These are phyloP conservation scores for Neoascochyta sp. DNA, from an alignment of 2,329 filamentous ascomycete genomes.

Conservation along the genomic window DNA sequence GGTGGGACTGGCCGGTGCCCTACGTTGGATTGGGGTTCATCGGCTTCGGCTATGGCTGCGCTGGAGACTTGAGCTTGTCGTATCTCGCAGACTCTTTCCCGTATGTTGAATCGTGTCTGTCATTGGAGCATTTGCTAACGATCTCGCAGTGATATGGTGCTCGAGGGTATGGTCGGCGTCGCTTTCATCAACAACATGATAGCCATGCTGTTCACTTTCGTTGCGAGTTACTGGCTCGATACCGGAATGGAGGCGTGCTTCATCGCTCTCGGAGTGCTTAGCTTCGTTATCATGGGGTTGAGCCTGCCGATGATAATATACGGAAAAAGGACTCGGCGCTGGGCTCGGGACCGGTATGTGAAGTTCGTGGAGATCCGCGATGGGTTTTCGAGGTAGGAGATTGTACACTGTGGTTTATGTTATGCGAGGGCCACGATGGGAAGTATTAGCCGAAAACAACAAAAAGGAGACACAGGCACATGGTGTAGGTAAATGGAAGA, in stretches of 20 bases:
- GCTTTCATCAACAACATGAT: conserved; percentile 18
- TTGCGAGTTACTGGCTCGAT: conserved; percentile 16
- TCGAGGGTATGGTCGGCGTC: conserved; percentile 19
- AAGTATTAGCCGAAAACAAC: too few relatives aligned
- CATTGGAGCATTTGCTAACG: background rate
- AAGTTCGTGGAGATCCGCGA: conserved; percentile 18
- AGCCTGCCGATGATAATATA: conserved; percentile 15
- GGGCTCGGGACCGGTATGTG: conserved; percentile 14
- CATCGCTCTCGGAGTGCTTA: conserved; percentile 16
- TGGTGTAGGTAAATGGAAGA: too few relatives aligned
- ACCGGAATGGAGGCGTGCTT: conserved; percentile 19
- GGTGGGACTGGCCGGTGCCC: conserved; percentile 52
- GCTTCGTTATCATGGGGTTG: conserved; percentile 15
- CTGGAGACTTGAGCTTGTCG: conserved; percentile 47
- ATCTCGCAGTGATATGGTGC: conserved; percentile 14
- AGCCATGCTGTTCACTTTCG: conserved; percentile 16
- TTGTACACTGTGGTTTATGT: too few relatives aligned
- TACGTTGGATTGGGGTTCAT: conserved; percentile 57
- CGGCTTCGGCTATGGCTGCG: conserved; percentile 58
- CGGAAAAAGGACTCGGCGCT: conserved; percentile 14
- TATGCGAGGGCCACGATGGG: too few relatives aligned
- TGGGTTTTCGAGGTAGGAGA: conserved; percentile 12
- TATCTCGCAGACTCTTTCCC: conserved; percentile 19
- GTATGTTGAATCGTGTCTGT: conserved; percentile 4
- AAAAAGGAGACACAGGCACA: too few relatives aligned